Evolutionary conservation across 2,329 filamentous ascomycete genomes (phyloP), one percentile per base, ranked within the genome.

Genomic region (Incumbomyces lentus): DNA sequence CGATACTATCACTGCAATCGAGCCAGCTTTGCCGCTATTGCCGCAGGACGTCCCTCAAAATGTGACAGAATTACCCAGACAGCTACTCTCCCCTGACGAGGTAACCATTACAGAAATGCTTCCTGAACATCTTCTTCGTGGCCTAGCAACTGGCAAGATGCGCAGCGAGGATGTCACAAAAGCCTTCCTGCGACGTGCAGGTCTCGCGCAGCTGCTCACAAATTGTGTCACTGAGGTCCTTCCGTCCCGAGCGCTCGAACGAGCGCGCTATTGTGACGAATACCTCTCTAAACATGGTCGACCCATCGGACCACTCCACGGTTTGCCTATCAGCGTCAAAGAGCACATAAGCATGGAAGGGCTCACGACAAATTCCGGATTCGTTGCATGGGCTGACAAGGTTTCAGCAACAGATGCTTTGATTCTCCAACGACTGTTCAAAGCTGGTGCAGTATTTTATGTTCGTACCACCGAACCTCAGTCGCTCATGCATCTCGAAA

Each of bases 261-360:
- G 65, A 11, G 74, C 74, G 0, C 58, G 62, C n/a, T 55, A 65
- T 17, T 65, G 78, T 0, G 75, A 78, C 46, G 59, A 62, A 0
- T 64, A 75, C 50, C 48, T 67, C 16, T 46, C 50, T n/a, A 59
- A 51, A 33, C 64, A 62, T 18, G 65, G 64, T 1, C 62, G 59
- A 40, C 64, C 71, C 1, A 57, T 75, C 2, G 79, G 79, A 0
- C 78, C 79, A 1, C 65, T 84, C 0, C 78, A 82, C 55, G 79
- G 79, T 6, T 64, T 83, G 0, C 78, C 79, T 0, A 66, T 83
- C 40, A 68, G 65, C 29, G 51, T 75, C 32, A 74, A 71, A 48
- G 67, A 73, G 40, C 66, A 71, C 44, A 69, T 72, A 52, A 51
- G 60, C 31, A 56, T 66, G 46, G 53, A 59, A 50, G 59, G 49